Conservation (phyloP, 1,139 yeast genomes). For the Saccharomyces hybrid region DNA sequence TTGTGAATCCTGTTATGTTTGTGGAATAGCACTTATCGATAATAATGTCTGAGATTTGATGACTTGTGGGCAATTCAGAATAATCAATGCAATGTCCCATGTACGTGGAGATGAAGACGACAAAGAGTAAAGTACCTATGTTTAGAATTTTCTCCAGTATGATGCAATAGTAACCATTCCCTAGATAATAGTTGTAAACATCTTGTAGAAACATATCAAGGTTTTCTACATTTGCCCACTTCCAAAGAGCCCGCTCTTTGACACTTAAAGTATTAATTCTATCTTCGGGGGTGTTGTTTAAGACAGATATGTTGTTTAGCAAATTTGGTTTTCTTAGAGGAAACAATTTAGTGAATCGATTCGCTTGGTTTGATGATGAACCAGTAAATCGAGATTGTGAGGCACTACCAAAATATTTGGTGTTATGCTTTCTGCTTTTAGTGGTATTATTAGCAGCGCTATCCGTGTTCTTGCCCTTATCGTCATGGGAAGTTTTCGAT, state of each 20-base stretch:
- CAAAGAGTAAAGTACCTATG: constrained; percentile 65
- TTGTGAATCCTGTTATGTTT: constrained; percentile 41
- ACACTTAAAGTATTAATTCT: constrained; percentile 38
- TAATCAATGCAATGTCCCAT: constrained; percentile 81
- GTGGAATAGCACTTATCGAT: constrained; percentile 54
- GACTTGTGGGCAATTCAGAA: constrained; percentile 35
- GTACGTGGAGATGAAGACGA: constrained; percentile 69
- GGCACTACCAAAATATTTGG: not conserved
- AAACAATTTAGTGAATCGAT: not conserved
- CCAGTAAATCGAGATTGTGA: not conserved
- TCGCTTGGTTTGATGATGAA: not conserved
- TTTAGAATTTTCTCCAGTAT: constrained; percentile 58
- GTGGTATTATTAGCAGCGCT: not conserved
- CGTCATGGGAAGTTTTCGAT: not conserved
- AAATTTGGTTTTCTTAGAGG: constrained; percentile 23
- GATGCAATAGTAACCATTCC: constrained; percentile 78
- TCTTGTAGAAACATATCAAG: constrained; percentile 79
- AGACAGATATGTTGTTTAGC: constrained; percentile 22
- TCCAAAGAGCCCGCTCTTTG: constrained; percentile 78
- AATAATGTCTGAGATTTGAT: constrained; percentile 41
- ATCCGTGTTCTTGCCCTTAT: not conserved
- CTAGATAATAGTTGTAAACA: constrained; percentile 75
- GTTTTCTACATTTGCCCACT: constrained; percentile 93
- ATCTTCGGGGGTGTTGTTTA: constrained; percentile 27
- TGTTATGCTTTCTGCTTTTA: not conserved